Evolutionary conservation across 129 eudicot genomes (phyloP).

Genomic region (Helianthus tuberosus): DNA sequence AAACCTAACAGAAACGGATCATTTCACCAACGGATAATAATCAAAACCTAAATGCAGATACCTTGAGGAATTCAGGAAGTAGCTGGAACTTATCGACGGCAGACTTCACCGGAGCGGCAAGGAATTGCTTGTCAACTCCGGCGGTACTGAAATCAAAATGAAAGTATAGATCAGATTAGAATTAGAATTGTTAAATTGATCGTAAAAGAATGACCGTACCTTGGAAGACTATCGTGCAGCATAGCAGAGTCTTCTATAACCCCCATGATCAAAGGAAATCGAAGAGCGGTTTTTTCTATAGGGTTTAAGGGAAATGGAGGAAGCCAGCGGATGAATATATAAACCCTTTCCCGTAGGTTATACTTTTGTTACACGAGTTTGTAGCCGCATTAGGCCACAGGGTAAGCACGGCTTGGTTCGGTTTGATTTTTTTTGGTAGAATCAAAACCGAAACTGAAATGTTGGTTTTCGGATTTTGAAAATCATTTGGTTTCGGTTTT

Average conservation of each 20-base stretch:
- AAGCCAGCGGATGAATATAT: not conserved
- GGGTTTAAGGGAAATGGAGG: conserved; percentile 21
- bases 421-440: too few relatives aligned
- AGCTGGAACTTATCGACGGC: conserved; percentile 75
- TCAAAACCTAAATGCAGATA: conserved; percentile 5
- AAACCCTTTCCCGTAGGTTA: not conserved
- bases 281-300: not conserved
- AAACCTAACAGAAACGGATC: not conserved
- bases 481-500: too few relatives aligned
- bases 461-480: too few relatives aligned
- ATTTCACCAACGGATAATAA: not conserved
- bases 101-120: conserved; percentile 69
- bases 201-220: not conserved
- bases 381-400: too few relatives aligned
- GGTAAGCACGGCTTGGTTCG: too few relatives aligned
- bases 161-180: not conserved
- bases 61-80: conserved; percentile 83
- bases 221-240: not conserved
- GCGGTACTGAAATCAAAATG: conserved; percentile 23
- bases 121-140: conserved; percentile 54
- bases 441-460: too few relatives aligned
- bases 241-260: conserved; percentile 10
- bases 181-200: not conserved
- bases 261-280: conserved; percentile 8
- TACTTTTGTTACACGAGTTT: too few relatives aligned